Conservation (phyloP, 371 early-diverging fungal genomes). For the Chytridium lagenaria region DNA sequence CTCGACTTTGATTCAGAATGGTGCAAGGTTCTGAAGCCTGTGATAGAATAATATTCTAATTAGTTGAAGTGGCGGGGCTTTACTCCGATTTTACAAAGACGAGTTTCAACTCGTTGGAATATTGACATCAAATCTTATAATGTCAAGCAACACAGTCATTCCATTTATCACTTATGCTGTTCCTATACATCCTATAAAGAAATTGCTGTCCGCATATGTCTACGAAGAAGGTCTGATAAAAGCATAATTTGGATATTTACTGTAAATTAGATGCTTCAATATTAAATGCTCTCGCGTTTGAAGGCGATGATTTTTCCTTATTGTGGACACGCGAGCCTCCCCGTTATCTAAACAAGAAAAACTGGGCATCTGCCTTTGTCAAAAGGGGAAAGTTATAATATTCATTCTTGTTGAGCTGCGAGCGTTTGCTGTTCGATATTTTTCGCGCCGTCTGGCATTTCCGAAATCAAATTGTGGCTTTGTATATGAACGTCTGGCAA, state of each 20-base stretch:
- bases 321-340: background rate
- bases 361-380: background rate
- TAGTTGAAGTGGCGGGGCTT: background rate
- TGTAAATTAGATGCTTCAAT: background rate
- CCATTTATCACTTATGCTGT: conserved; percentile 1
- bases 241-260: background rate
- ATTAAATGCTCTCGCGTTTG: background rate
- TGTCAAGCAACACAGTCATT: background rate
- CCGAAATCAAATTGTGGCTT: background rate
- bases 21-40: background rate
- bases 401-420: background rate
- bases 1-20: conserved; percentile 7
- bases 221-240: background rate
- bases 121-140: background rate
- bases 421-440: too few species aligned
- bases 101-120: background rate
- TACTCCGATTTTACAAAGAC: background rate
- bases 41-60: too few species aligned
- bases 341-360: background rate
- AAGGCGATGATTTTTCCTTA: background rate
- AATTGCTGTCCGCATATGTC: background rate
- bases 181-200: background rate
- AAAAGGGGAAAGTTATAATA: background rate
- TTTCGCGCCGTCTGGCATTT: too few species aligned
- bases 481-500: background rate